A percentile compares a stretch with the other conserved stretches of the same genome.
Conservation (phyloP, 768 basidiomycete genomes). For the Sutorius australiensis region DNA sequence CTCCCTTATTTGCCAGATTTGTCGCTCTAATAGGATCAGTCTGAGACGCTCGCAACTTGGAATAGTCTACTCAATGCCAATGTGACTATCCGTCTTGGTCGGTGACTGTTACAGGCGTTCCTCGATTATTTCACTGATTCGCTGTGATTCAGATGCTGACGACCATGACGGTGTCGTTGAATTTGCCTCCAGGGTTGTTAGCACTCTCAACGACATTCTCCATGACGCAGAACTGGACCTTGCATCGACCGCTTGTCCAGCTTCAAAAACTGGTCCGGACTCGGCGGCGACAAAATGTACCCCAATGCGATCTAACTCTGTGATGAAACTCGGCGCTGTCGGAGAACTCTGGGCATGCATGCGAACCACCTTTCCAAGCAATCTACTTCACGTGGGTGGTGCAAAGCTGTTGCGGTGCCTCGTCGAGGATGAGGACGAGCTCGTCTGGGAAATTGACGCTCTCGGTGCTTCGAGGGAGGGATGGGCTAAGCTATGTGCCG, state of each 20-base stretch:
- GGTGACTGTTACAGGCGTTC: slow-evolving; percentile 30
- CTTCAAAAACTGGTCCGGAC: slow-evolving; percentile 6
- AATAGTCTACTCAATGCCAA: slow-evolving; percentile 50
- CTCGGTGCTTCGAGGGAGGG: slow-evolving; percentile 44
- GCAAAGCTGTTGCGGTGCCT: slow-evolving; percentile 48
- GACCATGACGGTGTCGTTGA: slow-evolving; percentile 38
- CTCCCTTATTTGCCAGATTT: not conserved
- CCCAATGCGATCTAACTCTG: slow-evolving; percentile 35
- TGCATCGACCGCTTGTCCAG: slow-evolving; percentile 23
- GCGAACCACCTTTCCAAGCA: slow-evolving; percentile 39
- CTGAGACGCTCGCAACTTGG: slow-evolving; percentile 55
- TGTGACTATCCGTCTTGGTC: slow-evolving; percentile 48
- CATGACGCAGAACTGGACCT: slow-evolving; percentile 46
- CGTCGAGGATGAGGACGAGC: slow-evolving; percentile 43
- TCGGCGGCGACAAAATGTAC: slow-evolving; percentile 4
- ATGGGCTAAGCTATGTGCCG: slow-evolving; percentile 62
- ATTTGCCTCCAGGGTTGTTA: slow-evolving; percentile 39
- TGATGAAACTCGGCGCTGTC: slow-evolving; percentile 54
- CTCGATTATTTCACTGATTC: slow-evolving; percentile 1
- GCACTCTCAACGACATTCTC: slow-evolving; percentile 48
- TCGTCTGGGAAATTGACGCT: slow-evolving; percentile 41
- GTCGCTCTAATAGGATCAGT: slow-evolving; percentile 25
- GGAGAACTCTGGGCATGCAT: slow-evolving; percentile 56
- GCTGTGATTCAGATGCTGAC: slow-evolving; percentile 36
- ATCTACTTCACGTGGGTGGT: slow-evolving; percentile 41